These are phyloP conservation scores for Exophiala calicioides DNA, from an alignment of 2,329 filamentous ascomycete genomes.

Conservation along the genomic window DNA sequence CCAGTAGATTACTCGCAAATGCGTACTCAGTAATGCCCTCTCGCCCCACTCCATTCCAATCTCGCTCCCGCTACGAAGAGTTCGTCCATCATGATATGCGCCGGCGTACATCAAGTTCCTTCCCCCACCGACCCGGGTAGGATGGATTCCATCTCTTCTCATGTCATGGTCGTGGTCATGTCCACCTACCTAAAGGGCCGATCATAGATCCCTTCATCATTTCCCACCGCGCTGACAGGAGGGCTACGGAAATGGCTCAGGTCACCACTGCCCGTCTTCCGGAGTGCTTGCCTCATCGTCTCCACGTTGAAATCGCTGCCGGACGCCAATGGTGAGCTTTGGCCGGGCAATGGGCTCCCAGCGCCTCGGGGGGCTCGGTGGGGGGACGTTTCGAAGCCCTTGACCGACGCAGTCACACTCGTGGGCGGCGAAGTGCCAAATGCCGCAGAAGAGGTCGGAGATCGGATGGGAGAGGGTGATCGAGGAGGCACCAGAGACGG, in stretches of 20 bases:
- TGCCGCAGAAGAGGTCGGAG: slow-evolving; percentile 72
- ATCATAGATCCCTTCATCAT: slow-evolving; percentile 34
- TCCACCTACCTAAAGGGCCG: slow-evolving; percentile 24
- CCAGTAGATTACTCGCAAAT: no score
- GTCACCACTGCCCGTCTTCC: slow-evolving; percentile 82
- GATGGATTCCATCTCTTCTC: neutral
- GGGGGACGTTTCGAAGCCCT: slow-evolving; percentile 72
- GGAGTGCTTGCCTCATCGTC: slow-evolving; percentile 87
- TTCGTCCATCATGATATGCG: slow-evolving; percentile 27
- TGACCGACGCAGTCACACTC: slow-evolving; percentile 73
- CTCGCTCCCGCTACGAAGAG: no score
- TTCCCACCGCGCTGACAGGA: slow-evolving; percentile 36
- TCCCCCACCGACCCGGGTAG: no score
- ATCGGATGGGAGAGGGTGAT: slow-evolving; percentile 78
- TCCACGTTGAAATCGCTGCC: slow-evolving; percentile 80
- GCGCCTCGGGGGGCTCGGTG: slow-evolving; percentile 56
- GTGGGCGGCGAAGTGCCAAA: slow-evolving; percentile 70
- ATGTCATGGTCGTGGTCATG: slow-evolving; percentile 6
- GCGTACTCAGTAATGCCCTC: no score
- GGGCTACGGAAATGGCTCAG: slow-evolving; percentile 51
- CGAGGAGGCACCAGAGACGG: slow-evolving; percentile 42
- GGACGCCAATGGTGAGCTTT: slow-evolving; percentile 54
- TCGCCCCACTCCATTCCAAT: no score
- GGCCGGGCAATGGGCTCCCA: slow-evolving; percentile 60
- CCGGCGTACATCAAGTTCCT: slow-evolving; percentile 25